Evolutionary conservation across 371 early-diverging fungal species (phyloP).

Genomic region (Aphelidium insulamus): DNA sequence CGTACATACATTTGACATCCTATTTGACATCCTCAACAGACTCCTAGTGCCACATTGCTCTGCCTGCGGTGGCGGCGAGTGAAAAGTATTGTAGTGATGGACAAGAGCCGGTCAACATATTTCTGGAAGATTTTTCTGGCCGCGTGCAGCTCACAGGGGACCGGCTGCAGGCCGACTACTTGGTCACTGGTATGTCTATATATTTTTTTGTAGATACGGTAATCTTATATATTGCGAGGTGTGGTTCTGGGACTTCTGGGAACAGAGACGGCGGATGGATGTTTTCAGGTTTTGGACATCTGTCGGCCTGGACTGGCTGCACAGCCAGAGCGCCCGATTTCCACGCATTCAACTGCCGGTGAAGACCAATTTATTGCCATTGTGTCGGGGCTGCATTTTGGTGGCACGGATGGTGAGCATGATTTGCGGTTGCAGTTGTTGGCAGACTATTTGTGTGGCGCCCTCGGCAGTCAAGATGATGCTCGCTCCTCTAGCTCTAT

Average conservation of each 20-base stretch:
- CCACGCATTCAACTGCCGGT: conserved; percentile 4
- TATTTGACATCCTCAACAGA: too few relatives aligned
- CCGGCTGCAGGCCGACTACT: too few relatives aligned
- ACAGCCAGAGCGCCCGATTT: conserved; percentile 15
- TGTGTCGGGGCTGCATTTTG: conserved; percentile 53
- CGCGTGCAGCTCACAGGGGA: too few relatives aligned
- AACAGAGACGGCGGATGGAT: conserved; percentile 33
- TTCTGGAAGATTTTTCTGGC: background rate
- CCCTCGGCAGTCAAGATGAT: conserved; percentile 22
- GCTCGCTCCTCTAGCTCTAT: too few relatives aligned
- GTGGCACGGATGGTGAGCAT: conserved; percentile 13
- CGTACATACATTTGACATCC: background rate
- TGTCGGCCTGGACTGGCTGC: conserved; percentile 42
- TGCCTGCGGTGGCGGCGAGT: conserved; percentile 30
- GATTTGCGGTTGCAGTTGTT: conserved; percentile 39
- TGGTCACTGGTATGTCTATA: too few relatives aligned
- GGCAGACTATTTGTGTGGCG: conserved; percentile 53
- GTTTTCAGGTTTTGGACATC: conserved; percentile 61
- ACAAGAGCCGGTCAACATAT: background rate
- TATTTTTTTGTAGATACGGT: background rate
- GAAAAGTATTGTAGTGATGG: conserved; percentile 34
- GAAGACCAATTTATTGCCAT: conserved; percentile 44
- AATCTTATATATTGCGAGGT: conserved; percentile 18
- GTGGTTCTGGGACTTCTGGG: conserved; percentile 55
- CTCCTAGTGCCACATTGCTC: conserved; percentile 38